phyloP scores from a whole-genome alignment of 2,329 filamentous ascomycete species.

The Harringtonia aguacate region DNA sequence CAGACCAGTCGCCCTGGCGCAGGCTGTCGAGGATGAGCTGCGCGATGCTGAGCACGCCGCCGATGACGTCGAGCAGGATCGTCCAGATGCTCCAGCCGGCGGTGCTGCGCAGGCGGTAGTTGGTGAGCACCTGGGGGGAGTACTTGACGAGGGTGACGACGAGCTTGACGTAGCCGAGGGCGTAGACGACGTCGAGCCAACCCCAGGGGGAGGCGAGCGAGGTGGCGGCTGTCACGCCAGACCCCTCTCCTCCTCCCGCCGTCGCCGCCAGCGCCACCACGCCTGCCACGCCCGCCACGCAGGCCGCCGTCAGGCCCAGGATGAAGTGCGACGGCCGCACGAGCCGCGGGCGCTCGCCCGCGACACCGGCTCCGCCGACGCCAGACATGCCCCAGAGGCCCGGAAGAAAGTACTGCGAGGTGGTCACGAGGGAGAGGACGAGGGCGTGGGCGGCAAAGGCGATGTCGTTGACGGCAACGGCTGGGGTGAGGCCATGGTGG shows the following conservation, averaged over 20 bases:
- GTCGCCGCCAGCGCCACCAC: slow-evolving; percentile 24
- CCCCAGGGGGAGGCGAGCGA: slow-evolving; percentile 34
- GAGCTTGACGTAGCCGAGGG: slow-evolving; percentile 81
- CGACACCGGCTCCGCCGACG: slow-evolving; percentile 18
- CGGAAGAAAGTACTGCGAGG: slow-evolving; percentile 65
- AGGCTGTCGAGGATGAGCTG: slow-evolving; percentile 82
- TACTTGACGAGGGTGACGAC: slow-evolving; percentile 87
- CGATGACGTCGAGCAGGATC: slow-evolving; percentile 73
- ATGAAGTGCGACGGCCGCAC: slow-evolving; percentile 50
- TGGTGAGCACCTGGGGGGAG: slow-evolving; percentile 73
- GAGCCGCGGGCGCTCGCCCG: slow-evolving; percentile 37
- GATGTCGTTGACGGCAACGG: slow-evolving; percentile 83
- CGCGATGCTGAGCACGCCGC: slow-evolving; percentile 68
- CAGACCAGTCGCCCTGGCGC: slow-evolving; percentile 77
- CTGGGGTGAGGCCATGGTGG: slow-evolving; percentile 65
- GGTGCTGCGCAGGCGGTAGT: slow-evolving; percentile 78
- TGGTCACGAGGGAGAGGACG: slow-evolving; percentile 59
- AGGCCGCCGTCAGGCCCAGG: slow-evolving; percentile 59
- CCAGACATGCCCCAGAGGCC: slow-evolving; percentile 62
- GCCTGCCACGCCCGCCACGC: slow-evolving; percentile 48
- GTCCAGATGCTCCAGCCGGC: slow-evolving; percentile 77
- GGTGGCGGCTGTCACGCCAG: no score
- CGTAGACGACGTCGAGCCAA: slow-evolving; percentile 53
- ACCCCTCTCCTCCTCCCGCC: no score
- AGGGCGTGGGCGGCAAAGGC: slow-evolving; percentile 77